Percentiles rank a stretch among this genome's conserved stretches.
Evolutionary conservation across 805 yeast species (phyloP).

Genomic region (Candida coquimbonensis): DNA sequence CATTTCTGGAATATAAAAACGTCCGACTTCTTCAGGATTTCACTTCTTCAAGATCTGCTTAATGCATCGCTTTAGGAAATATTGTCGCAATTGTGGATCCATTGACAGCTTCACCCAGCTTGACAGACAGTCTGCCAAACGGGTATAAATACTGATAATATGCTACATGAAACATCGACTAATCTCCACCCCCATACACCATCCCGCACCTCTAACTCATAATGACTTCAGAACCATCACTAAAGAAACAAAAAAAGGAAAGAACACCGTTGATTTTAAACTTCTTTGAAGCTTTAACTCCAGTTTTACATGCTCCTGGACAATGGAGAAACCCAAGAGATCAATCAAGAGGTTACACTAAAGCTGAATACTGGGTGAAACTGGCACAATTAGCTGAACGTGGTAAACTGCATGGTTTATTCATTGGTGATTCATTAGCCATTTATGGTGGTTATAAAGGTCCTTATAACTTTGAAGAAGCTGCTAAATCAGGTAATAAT

Average conservation of each 20-base stretch:
- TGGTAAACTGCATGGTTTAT: conserved; percentile 31
- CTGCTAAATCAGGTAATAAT: conserved; percentile 23
- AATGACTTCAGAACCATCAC: conserved; percentile 8
- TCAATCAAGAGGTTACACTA: conserved; percentile 14
- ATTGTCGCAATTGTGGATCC: conserved; percentile 2
- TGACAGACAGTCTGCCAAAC: not conserved
- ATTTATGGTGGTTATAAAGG: conserved; percentile 34
- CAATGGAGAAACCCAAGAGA: conserved; percentile 21
- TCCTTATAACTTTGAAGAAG: conserved; percentile 26
- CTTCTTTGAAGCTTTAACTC: conserved; percentile 18
- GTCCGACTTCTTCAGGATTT: not conserved
- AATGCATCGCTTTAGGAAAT: not conserved
- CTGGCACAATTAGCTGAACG: conserved; percentile 32
- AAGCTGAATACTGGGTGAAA: conserved; percentile 32
- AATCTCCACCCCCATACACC: too few relatives aligned
- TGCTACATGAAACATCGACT: too few relatives aligned
- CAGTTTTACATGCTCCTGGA: conserved; percentile 19
- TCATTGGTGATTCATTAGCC: conserved; percentile 33
- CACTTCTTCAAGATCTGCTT: not conserved
- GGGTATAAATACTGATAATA: not conserved
- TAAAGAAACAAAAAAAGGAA: conserved; percentile 14
- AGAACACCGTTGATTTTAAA: conserved; percentile 15
- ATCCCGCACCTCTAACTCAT: too few relatives aligned
- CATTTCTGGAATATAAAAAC: not conserved
- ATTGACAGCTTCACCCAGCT: not conserved